Conservation (phyloP, 108 stramenopile species). For the Nannochloropsis salina region DNA sequence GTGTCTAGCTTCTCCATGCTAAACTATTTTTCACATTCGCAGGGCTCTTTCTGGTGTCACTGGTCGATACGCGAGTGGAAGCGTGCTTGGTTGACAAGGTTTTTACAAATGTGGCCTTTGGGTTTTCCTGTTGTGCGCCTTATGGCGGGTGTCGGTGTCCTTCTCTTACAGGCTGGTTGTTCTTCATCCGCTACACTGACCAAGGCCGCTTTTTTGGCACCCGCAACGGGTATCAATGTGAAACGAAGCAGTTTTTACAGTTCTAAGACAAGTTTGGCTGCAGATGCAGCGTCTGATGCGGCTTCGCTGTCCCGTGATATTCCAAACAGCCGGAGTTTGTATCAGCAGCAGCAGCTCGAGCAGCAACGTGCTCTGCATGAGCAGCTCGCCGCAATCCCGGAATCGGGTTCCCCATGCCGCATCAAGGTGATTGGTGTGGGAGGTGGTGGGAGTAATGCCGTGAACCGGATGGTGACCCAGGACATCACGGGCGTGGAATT, state of each 20-base stretch:
- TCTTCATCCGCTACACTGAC: constrained; percentile 11
- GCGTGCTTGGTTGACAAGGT: too few relatives aligned
- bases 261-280: neutral
- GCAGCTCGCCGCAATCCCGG: neutral
- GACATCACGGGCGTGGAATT: constrained; percentile 58
- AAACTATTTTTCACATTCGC: too few relatives aligned
- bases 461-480: constrained; percentile 56
- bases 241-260: neutral
- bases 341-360: constrained; percentile 17
- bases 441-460: constrained; percentile 66
- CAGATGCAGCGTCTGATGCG: neutral
- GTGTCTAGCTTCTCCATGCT: too few relatives aligned
- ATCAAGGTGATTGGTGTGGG: constrained; percentile 66
- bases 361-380: neutral
- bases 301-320: neutral
- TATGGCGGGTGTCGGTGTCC: constrained; percentile 5
- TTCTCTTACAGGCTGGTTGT: neutral
- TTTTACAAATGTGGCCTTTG: neutral
- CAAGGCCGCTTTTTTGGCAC: constrained; percentile 9
- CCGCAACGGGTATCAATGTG: neutral
- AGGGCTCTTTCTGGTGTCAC: too few relatives aligned
- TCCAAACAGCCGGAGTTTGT: constrained; percentile 6
- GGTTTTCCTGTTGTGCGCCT: neutral
- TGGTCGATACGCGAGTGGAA: too few relatives aligned
- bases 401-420: constrained; percentile 28